phyloP scores from a whole-genome alignment of 192 early-diverging fungal genomes.

The Coemansia brasiliensis region DNA sequence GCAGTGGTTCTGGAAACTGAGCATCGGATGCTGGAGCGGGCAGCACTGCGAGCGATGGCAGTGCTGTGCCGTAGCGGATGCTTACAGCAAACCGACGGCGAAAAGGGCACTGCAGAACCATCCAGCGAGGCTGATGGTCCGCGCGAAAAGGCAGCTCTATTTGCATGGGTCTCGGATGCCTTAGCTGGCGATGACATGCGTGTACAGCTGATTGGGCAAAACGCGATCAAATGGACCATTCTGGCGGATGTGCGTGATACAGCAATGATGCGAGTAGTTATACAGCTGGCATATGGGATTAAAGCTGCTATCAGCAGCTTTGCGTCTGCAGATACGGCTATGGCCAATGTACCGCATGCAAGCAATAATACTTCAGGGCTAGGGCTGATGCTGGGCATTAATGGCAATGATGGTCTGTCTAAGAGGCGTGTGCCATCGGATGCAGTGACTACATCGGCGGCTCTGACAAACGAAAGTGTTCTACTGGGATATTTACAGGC shows the following conservation, averaged over 20 bases:
- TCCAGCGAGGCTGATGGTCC: slow-evolving; percentile 37
- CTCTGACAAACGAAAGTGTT: slow-evolving; percentile 23
- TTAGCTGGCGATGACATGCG: slow-evolving; percentile 23
- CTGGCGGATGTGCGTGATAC: slow-evolving; percentile 21
- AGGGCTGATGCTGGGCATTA: slow-evolving; percentile 32
- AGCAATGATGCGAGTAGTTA: slow-evolving; percentile 37
- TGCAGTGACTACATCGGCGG: background rate
- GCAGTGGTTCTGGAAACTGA: slow-evolving; percentile 76
- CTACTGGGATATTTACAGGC: slow-evolving; percentile 40
- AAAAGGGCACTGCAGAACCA: slow-evolving; percentile 1
- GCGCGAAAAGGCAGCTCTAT: slow-evolving; percentile 39
- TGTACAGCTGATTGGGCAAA: slow-evolving; percentile 39
- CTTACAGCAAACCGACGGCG: background rate
- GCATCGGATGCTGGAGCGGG: slow-evolving; percentile 69
- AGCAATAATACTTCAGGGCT: slow-evolving; percentile 21
- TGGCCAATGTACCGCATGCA: background rate
- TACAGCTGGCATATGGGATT: slow-evolving; percentile 46
- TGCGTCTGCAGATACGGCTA: background rate
- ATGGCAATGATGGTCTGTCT: background rate
- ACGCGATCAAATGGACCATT: slow-evolving; percentile 46
- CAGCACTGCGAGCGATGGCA: slow-evolving; percentile 87
- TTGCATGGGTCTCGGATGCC: slow-evolving; percentile 50
- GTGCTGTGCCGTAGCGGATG: slow-evolving; percentile 59
- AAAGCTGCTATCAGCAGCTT: slow-evolving; percentile 25
- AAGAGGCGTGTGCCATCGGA: slow-evolving; percentile 2